Evolutionary conservation across 192 early-diverging fungal species (phyloP).

Genomic region (Coemansia sp.): DNA sequence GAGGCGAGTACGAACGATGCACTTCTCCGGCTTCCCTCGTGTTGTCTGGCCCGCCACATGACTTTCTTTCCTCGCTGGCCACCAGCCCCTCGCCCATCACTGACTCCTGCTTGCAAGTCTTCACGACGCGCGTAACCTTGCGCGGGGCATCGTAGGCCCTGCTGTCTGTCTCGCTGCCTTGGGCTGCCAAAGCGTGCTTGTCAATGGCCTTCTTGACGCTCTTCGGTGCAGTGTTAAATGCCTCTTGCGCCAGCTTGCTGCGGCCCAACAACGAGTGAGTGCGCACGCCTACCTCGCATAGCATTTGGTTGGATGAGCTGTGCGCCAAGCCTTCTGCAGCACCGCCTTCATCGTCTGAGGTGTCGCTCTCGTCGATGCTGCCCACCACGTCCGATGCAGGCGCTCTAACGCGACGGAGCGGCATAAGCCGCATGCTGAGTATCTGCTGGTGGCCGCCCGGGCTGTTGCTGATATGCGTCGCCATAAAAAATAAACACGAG

Average conservation of each 20-base stretch:
- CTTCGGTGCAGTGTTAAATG: not conserved
- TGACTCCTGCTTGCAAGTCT: slow-evolving; percentile 12
- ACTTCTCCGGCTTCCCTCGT: not conserved
- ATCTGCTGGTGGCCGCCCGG: not conserved
- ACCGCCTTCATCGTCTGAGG: slow-evolving; percentile 2
- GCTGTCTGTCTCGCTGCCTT: not conserved
- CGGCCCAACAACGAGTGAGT: not conserved
- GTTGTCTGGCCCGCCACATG: not conserved
- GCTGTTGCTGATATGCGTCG: not conserved
- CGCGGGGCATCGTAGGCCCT: not conserved
- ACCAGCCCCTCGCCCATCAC: slow-evolving; percentile 17
- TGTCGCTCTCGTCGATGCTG: not conserved
- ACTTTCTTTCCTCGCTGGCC: slow-evolving; percentile 7
- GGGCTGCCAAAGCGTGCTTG: not conserved
- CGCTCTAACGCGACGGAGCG: not conserved
- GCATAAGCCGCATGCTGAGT: slow-evolving; percentile 1
- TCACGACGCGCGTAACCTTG: slow-evolving; percentile 13
- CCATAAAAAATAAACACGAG: not conserved
- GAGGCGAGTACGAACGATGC: not conserved
- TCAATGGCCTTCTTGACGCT: slow-evolving; percentile 12
- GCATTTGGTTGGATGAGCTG: slow-evolving; percentile 11
- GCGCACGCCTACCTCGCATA: not conserved
- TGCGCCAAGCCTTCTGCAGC: not conserved
- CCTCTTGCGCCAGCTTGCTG: not conserved
- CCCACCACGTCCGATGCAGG: not conserved